Base-by-base conservation (phyloP, 2,329 filamentous ascomycete species). In the Aspergillus flavus region DNA sequence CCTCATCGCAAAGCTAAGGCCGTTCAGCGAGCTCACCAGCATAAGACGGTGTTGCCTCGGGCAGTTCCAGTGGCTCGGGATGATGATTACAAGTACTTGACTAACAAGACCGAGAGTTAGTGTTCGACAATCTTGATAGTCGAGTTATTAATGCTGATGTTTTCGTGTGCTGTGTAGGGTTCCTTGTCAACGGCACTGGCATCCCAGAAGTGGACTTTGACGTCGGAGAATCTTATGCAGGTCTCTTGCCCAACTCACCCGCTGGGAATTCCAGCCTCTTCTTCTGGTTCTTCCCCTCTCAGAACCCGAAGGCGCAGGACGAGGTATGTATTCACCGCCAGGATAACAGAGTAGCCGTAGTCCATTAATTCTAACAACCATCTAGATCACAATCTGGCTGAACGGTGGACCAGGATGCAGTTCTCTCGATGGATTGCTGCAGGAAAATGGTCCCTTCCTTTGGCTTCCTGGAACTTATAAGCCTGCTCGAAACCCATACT, bases 361-460 rank as follows among this genome's bases (percentile, higher is more conserved):
- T 10, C 10, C 14, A 16, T 3, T 50, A 21, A 41, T 21, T 36
- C 41, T 48, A 4, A 58, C 30, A 26, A 16, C 3, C 1, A 21
- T 46, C 10, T 46, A 76, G 68, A 76, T 78, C 48, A 75, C 74
- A 1, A 72, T 76, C 45, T 77, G 74, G 75, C 64, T 78, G 19
- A 87, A 87, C 57, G 86, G 86, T 36, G 83, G 83, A 10, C 83
- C 82, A 9, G 81, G 82, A 3, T 84, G 82, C 65, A 81, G 75
- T 21, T 90, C 87, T 0, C 81, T 91, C 1, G 83, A 87, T 65
- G 91, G 90, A 3, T 77, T 93, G 0, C 73, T 94, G 2, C 89
- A 91, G 52, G 91, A 93, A 68, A 93, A 94, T 67, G 91, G 91
- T 0, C 90, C 91, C 0, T 89, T 91, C 69, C 64, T 85, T 2